A percentile compares a stretch with the other conserved stretches of the same genome.
phyloP scores from a whole-genome alignment of 176 grass and related monocot species.

The Triticum turgidum region DNA sequence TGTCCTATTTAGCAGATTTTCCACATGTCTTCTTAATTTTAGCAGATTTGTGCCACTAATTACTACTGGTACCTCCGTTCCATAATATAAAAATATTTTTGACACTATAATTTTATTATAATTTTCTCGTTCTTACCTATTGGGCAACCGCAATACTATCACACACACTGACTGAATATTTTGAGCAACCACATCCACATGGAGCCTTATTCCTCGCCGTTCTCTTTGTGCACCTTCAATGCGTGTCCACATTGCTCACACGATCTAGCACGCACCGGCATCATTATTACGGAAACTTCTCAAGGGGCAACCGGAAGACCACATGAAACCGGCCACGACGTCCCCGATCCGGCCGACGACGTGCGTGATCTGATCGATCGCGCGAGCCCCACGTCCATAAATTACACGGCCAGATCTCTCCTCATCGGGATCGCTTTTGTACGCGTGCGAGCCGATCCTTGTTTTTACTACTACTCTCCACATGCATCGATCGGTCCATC shows the following conservation, averaged over 20 bases:
- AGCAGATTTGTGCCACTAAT: too few relatives aligned
- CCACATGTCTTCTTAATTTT: too few relatives aligned
- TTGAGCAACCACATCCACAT: too few relatives aligned
- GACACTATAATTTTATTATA: too few relatives aligned
- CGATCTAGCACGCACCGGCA: neutral
- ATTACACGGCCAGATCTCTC: neutral
- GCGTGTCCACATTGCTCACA: neutral
- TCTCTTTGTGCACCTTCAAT: too few relatives aligned
- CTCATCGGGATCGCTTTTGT: neutral
- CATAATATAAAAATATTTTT: too few relatives aligned
- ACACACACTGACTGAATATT: too few relatives aligned
- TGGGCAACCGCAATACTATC: too few relatives aligned
- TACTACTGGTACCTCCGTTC: too few relatives aligned
- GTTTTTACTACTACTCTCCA: neutral
- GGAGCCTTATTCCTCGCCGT: too few relatives aligned
- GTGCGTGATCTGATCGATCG: neutral
- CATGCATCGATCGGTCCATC: neutral
- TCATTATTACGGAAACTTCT: constrained; percentile 19
- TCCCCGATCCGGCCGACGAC: neutral
- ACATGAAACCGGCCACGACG: neutral
- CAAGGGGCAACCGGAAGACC: neutral
- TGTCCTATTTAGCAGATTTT: too few relatives aligned
- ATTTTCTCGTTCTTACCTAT: too few relatives aligned
- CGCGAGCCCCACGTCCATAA: constrained; percentile 19
- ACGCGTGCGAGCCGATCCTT: neutral